Base-by-base conservation (phyloP, 2,329 filamentous ascomycete species). In the Exserohilum rostratum region DNA sequence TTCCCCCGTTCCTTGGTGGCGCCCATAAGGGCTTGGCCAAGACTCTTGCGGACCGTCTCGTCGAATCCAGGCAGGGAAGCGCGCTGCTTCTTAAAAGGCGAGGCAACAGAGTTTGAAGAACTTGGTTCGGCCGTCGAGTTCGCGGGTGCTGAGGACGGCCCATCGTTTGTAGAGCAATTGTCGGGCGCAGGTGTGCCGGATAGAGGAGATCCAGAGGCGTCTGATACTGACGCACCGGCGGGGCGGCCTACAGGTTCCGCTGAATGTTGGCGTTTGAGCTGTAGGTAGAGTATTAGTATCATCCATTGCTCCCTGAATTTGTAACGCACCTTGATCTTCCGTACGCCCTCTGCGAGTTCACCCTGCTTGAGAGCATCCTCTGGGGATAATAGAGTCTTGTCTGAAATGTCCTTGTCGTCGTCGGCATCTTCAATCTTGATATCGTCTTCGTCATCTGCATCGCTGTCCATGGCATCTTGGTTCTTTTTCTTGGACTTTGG, bases 241-340 rank as follows among this genome's bases (percentile, higher is more conserved):
- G 60, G 46, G 73, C 72, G 69, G 67, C 80, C 81, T 17, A 89
- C 79, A 10, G 86, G 87, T 46, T 92, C 90, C 34, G 83, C 85
- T 9, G 90, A 93, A 72, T 91, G 90, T 61, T 90, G 88, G 61
- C 90, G 85, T 80, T 93, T 93, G 59, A 93, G 85, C 90, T 93
- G 67, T 67, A n/a, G n/a, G n/a, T n/a, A 33, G 30, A 4, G 20
- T 51, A 59, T 74, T 68, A 67, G 60, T 35, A 46, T 15, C n/a
- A 27, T 10, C 5, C 18, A 31, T 13, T 12, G 2, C n/a, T 5
- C 10, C 3, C 5, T 27, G 5, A 6, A 3, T 20, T 3, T 17
- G 17, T 18, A 13, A 48, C 85, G 69, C 81, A 91, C 90, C 76
- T 87, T 89, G 74, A 95, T 93, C 64, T 91, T 88, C 66, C 90